Conservation (phyloP, 495 filamentous ascomycete genomes). For the Annulohypoxylon bovei region DNA sequence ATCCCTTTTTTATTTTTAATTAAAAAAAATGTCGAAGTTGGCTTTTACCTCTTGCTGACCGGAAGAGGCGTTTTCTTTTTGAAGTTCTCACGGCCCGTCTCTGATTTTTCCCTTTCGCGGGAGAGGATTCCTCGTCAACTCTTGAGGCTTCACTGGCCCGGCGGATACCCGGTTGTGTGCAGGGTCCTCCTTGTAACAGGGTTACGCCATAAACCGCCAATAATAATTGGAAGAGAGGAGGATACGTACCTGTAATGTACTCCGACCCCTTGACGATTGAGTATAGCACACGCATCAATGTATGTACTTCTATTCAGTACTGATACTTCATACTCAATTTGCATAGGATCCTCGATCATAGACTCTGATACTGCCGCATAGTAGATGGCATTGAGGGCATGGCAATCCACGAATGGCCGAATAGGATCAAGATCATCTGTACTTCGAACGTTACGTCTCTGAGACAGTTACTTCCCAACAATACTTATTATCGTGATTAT, state of each 20-base stretch:
- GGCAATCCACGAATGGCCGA: constrained; percentile 22
- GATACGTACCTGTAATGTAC: constrained; percentile 17
- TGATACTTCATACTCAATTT: constrained; percentile 16
- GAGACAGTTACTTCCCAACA: constrained; percentile 38
- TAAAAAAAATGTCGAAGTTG: not conserved
- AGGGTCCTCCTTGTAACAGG: constrained; percentile 35
- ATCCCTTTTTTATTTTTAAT: not conserved
- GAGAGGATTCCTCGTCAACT: constrained; percentile 20
- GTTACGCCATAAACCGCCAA: constrained; percentile 23
- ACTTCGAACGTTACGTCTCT: constrained; percentile 31
- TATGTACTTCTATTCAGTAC: constrained; percentile 17
- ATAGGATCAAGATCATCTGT: constrained; percentile 33
- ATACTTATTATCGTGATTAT: constrained; percentile 2
- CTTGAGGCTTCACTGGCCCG: constrained; percentile 35
- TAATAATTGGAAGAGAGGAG: constrained; percentile 1
- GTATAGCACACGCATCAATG: not conserved
- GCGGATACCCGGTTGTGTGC: constrained; percentile 36
- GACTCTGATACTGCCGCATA: not conserved
- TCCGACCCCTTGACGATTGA: constrained; percentile 12
- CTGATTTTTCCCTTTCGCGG: constrained; percentile 20
- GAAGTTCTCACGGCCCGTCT: constrained; percentile 42
- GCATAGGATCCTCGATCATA: not conserved
- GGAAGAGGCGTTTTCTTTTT: constrained; percentile 33
- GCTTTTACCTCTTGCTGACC: constrained; percentile 25
- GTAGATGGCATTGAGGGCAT: not conserved